Evolutionary conservation across 495 filamentous ascomycete genomes (phyloP).

Genomic region (Aspergillus egyptiacus): DNA sequence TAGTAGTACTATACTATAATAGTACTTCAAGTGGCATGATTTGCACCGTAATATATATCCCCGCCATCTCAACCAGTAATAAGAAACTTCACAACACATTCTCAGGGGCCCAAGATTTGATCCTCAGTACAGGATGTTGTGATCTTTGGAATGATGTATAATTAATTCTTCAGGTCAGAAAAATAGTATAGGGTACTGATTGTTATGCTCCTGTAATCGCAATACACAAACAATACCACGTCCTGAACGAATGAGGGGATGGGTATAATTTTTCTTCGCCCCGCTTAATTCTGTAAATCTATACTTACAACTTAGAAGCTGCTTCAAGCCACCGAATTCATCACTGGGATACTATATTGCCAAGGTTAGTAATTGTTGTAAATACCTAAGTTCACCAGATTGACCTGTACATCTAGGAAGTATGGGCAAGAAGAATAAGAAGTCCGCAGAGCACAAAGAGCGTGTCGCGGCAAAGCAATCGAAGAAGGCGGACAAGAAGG

Average conservation of each 20-base stretch:
- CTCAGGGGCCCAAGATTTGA: too few relatives aligned
- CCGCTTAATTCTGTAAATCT: not conserved
- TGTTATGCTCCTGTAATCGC: not conserved
- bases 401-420: conserved; percentile 1
- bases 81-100: too few relatives aligned
- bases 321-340: not conserved
- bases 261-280: not conserved
- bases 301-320: not conserved
- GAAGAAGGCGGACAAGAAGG: conserved; percentile 64
- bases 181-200: too few relatives aligned
- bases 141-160: too few relatives aligned
- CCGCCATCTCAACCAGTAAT: too few relatives aligned
- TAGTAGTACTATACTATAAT: too few relatives aligned
- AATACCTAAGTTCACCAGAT: too few relatives aligned
- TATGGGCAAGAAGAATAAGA: conserved; percentile 53
- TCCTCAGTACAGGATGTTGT: too few relatives aligned
- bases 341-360: not conserved
- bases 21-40: too few relatives aligned
- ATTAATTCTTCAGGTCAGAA: too few relatives aligned
- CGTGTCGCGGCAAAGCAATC: conserved; percentile 48
- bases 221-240: conserved; percentile 4
- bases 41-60: too few relatives aligned
- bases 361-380: too few relatives aligned
- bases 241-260: conserved; percentile 2
- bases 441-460: conserved; percentile 50